Evolutionary conservation across 805 yeast species (phyloP).

Genomic region (Maudiozyma saulgeensis): DNA sequence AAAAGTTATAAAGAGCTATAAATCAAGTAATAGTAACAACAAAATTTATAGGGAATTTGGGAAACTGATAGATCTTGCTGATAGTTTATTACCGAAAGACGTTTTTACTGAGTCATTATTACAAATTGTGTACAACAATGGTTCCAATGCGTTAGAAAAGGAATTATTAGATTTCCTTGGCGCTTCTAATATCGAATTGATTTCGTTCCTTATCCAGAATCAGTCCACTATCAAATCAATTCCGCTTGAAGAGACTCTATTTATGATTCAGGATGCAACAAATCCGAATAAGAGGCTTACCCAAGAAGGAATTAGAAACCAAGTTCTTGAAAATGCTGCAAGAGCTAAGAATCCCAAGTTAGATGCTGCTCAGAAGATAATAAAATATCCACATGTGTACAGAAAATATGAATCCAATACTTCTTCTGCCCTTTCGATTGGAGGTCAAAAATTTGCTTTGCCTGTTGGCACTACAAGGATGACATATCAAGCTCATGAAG

Average conservation of each 20-base stretch:
- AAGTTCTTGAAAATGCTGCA: slow-evolving; percentile 41
- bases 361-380: slow-evolving; percentile 36
- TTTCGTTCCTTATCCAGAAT: slow-evolving; percentile 34
- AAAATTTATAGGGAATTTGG: slow-evolving; percentile 14
- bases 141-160: slow-evolving; percentile 59
- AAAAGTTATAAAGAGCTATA: slow-evolving; percentile 12
- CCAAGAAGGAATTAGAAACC: slow-evolving; percentile 45
- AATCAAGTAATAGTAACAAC: slow-evolving; percentile 5
- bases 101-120: slow-evolving; percentile 24
- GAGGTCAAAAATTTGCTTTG: slow-evolving; percentile 70
- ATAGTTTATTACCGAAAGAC: slow-evolving; percentile 28
- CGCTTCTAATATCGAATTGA: slow-evolving; percentile 73
- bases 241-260: slow-evolving; percentile 13
- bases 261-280: slow-evolving; percentile 13
- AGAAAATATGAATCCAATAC: slow-evolving; percentile 54
- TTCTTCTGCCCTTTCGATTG: slow-evolving; percentile 52
- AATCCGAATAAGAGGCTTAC: slow-evolving; percentile 34
- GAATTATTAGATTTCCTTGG: slow-evolving; percentile 74
- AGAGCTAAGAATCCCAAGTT: slow-evolving; percentile 41
- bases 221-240: slow-evolving; percentile 8
- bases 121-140: slow-evolving; percentile 25
- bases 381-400: slow-evolving; percentile 80
- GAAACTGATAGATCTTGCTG: slow-evolving; percentile 9
- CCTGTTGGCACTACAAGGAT: slow-evolving; percentile 74
- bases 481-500: slow-evolving; percentile 59